Evolutionary conservation across 805 yeast species (phyloP), one percentile per base, ranked within the genome.

Genomic region (Saccharomyces cerevisiae): DNA sequence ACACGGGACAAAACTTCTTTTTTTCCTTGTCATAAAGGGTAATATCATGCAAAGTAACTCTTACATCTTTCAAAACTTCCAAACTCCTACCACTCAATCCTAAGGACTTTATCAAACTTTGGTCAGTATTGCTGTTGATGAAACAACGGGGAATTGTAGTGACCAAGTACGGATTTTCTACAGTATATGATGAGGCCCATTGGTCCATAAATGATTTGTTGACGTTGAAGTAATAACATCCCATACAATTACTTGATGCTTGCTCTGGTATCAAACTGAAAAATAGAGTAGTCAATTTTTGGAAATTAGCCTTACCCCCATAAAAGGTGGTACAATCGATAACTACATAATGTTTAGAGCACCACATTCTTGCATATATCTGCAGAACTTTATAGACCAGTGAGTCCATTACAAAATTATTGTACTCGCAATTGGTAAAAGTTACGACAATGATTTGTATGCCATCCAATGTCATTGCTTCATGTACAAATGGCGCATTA

Each of bases 361-460:
- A 81, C 89, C 92, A 85, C 22, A 87, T 74, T 62, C 83, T 85
- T 51, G 85, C 77, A n/a, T 83, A 78, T 5, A 80, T 76, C 59
- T 85, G 88, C 51, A 86, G 77, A 8, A 81, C 58, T 55, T 82
- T 76, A 67, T 79, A 88, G 21, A 79, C 71, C 21, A 84, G 66
- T 5, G 77, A 66, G 50, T 85, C 84, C 0, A 73, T 65, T 47
- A 76, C 78, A 4, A 61, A 43, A n/a, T 63, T 63, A 8, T 66
- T 68, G 5, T 61, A 58, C 28, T 58, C 58, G 46, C 79, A 69
- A 8, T 76, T 65, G 9, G 61, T 61, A 57, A 74, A 74, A 46
- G 81, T 78, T 24, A 85, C 58, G 2, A 84, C 81, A 30, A 86
- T 70, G 14, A 83, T 75, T 1, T 91, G 94, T 0, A 79, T 70